phyloP scores from a whole-genome alignment of 441 rosid genomes.

The Gossypium davidsonii region DNA sequence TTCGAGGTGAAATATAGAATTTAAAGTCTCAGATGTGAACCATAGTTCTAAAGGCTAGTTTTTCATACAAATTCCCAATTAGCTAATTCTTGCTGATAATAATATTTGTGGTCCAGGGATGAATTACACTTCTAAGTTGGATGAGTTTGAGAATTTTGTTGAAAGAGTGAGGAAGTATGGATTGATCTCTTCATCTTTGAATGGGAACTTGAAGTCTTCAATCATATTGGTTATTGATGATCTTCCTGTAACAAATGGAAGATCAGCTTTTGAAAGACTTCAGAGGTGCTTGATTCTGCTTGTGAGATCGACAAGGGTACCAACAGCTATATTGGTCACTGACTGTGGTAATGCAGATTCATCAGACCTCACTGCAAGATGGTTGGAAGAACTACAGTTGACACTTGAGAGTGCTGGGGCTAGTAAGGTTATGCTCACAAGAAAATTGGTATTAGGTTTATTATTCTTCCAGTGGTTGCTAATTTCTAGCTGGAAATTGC shows the following conservation, averaged over 20 bases:
- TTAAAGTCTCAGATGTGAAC: not conserved
- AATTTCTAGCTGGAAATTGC: slow-evolving; percentile 30
- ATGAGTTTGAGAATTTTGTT: slow-evolving; percentile 74
- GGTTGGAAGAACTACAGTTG: slow-evolving; percentile 57
- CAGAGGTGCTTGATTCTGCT: slow-evolving; percentile 60
- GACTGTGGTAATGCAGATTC: slow-evolving; percentile 53
- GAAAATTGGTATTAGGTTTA: slow-evolving; percentile 15
- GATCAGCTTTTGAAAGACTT: slow-evolving; percentile 65
- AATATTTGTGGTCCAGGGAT: slow-evolving; percentile 36
- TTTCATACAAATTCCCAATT: not conserved
- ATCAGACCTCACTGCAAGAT: slow-evolving; percentile 38
- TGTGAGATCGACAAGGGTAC: slow-evolving; percentile 56
- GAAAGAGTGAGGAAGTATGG: slow-evolving; percentile 73
- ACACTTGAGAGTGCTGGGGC: slow-evolving; percentile 78
- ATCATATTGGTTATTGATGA: slow-evolving; percentile 73
- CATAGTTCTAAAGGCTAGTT: not conserved
- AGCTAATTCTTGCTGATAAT: not conserved
- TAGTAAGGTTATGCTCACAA: slow-evolving; percentile 56
- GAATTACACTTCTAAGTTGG: slow-evolving; percentile 76
- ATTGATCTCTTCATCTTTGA: slow-evolving; percentile 39
- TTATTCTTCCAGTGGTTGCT: slow-evolving; percentile 10
- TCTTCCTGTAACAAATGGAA: slow-evolving; percentile 69
- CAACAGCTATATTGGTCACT: slow-evolving; percentile 60
- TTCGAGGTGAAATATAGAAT: not conserved
- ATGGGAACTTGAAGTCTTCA: slow-evolving; percentile 32